phyloP scores from a whole-genome alignment of 129 eudicot genomes.

The Ambrosia trifida region DNA sequence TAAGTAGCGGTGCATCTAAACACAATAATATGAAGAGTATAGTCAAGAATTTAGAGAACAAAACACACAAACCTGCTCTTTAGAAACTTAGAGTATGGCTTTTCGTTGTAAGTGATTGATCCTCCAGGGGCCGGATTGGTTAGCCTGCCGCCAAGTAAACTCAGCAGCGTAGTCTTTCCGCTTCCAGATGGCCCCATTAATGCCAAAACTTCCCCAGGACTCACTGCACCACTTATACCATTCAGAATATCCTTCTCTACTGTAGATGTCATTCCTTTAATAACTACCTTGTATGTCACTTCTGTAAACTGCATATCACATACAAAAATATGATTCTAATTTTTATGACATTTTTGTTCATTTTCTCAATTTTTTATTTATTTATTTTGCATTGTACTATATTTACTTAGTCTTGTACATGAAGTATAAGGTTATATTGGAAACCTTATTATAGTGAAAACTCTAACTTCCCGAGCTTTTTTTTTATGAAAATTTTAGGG shows the following conservation, averaged over 20 bases:
- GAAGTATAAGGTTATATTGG: too few species aligned
- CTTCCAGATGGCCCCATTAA: constrained; percentile 99
- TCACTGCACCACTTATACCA: constrained; percentile 76
- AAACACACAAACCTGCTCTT: constrained; percentile 62
- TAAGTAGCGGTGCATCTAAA: not conserved
- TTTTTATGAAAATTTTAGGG: too few species aligned
- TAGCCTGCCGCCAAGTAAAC: constrained; percentile 81
- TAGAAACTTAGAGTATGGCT: constrained; percentile 73
- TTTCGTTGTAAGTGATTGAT: constrained; percentile 79
- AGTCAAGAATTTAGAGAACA: not conserved
- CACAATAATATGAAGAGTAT: too few species aligned
- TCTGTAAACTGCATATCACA: constrained; percentile 72
- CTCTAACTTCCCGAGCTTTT: too few species aligned
- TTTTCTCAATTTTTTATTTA: constrained; percentile 11
- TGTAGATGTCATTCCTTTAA: constrained; percentile 64
- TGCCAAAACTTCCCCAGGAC: constrained; percentile 93
- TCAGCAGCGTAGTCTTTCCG: constrained; percentile 81
- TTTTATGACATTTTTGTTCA: constrained; percentile 1
- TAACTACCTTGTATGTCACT: constrained; percentile 67
- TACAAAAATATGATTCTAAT: not conserved
- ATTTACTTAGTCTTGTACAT: constrained; percentile 59
- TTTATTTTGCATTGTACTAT: constrained; percentile 9
- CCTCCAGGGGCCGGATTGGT: constrained; percentile 51
- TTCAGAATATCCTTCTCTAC: constrained; percentile 70
- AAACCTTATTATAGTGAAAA: too few species aligned